These are phyloP conservation scores for Microascus cirrosus DNA, from an alignment of 2,329 filamentous ascomycete genomes.

Conservation along the genomic window DNA sequence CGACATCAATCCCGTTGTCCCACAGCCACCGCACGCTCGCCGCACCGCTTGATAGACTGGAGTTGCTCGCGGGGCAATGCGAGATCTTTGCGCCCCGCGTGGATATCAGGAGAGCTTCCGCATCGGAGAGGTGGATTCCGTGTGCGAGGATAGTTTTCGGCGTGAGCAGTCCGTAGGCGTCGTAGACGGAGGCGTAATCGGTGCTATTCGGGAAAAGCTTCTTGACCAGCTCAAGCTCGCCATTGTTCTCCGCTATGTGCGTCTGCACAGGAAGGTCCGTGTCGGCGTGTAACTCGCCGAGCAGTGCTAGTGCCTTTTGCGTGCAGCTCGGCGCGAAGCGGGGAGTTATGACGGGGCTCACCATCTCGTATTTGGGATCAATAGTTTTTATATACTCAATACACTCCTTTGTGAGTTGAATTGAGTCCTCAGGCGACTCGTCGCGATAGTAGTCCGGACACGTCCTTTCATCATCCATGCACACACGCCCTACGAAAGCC, in stretches of 20 bases:
- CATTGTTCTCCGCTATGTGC: constrained; percentile 74
- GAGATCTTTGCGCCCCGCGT: constrained; percentile 53
- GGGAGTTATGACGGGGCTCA: constrained; percentile 72
- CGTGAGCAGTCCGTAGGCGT: constrained; percentile 57
- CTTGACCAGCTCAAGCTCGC: constrained; percentile 61
- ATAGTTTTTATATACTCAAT: constrained; percentile 56
- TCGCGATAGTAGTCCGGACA: constrained; percentile 76
- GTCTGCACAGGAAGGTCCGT: constrained; percentile 68
- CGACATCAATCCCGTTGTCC: constrained; percentile 64
- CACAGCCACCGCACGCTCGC: constrained; percentile 67
- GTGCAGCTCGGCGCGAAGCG: constrained; percentile 57
- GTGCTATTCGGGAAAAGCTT: constrained; percentile 53
- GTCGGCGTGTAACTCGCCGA: constrained; percentile 54
- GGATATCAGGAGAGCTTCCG: constrained; percentile 56
- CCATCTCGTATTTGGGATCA: constrained; percentile 53
- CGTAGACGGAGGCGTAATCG: constrained; percentile 72
- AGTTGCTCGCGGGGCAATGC: constrained; percentile 85
- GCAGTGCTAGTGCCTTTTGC: constrained; percentile 42
- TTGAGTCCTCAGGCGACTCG: constrained; percentile 44
- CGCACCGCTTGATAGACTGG: constrained; percentile 66
- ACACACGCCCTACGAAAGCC: constrained; percentile 86
- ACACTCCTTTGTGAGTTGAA: constrained; percentile 43
- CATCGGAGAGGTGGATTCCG: constrained; percentile 60
- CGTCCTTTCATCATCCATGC: constrained; percentile 65
- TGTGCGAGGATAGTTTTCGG: constrained; percentile 74